Evolutionary conservation across 164 flowering plant genomes (phyloP).

Genomic region (Nymphaea thermarum): DNA sequence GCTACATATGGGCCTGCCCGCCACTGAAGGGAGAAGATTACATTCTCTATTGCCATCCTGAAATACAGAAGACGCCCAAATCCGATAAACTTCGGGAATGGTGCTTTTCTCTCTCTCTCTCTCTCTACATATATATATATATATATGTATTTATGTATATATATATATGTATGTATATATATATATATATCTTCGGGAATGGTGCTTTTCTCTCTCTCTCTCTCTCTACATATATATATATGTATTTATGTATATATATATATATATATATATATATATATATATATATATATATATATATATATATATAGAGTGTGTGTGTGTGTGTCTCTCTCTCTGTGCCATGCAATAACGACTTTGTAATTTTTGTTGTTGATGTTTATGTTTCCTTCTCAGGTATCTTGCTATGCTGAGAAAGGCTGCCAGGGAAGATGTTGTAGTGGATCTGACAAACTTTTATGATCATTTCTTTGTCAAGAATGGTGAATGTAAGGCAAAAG

Average conservation of each 20-base stretch:
- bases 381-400: constrained; percentile 30
- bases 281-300: too few relatives aligned
- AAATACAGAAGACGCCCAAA: constrained; percentile 12
- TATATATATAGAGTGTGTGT: too few relatives aligned
- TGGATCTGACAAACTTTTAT: constrained; percentile 29
- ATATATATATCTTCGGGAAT: too few relatives aligned
- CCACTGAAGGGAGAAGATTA: constrained; percentile 10
- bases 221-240: too few relatives aligned
- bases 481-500: constrained; percentile 24
- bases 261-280: too few relatives aligned
- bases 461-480: constrained; percentile 33
- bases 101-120: constrained; percentile 6
- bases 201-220: too few relatives aligned
- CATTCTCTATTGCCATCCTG: constrained; percentile 15
- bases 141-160: background rate
- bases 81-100: constrained; percentile 8
- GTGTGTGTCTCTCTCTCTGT: background rate
- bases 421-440: constrained; percentile 29
- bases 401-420: constrained; percentile 43
- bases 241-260: too few relatives aligned
- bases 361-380: background rate
- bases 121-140: background rate
- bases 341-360: background rate
- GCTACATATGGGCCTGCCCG: constrained; percentile 16
- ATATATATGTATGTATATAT: background rate